Evolutionary conservation across 2,329 filamentous ascomycete species (phyloP), one percentile per base, ranked within the genome.

Genomic region (Calycina herbarum): DNA sequence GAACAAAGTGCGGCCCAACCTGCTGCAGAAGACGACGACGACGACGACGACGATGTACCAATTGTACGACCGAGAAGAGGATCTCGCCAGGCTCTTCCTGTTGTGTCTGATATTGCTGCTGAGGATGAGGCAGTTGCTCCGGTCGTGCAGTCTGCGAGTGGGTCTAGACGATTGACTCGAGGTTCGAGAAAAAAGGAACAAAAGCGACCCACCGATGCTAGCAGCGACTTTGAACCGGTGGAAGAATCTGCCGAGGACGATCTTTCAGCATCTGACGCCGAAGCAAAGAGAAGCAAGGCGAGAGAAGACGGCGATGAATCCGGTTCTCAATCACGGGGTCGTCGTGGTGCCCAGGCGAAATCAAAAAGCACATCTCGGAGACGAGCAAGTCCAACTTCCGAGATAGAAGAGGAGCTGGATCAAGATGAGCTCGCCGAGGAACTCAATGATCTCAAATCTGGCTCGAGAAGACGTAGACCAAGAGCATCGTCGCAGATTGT

Each of bases 351-450:
- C 6, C 67, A 73, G 75, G 77, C 72, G 75, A 77, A 81, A 57
- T 81, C 81, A 7, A 79, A 80, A 57, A 82, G 81, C 65, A 81
- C 76, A 66, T 76, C 75, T n/a, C 81, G 82, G 51, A 81, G 80
- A 40, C 79, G 78, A 13, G 78, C 77, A 11, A 84, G 83, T 54
- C 57, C 62, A 38, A 71, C 60, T n/a, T 88, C 86, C 0, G 84
- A 76, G 69, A 88, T 82, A 69, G 88, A 72, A 68, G 88, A 71
- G 78, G 82, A 84, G 54, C 80, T 89, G 20, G 86, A 90, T 70
- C 78, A 84, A 60, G 85, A 89, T 65, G 88, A 91, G 73, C 77
- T 90, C 61, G 86, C 85, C 5, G 86, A 89, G 76, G 88, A 91
- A 74, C 82, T 88, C 15, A 82, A 86, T 68, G 87, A 90, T 66